Percentiles rank a stretch among this genome's conserved stretches.
Evolutionary conservation across 78 protist species (phyloP).

Genomic region (Chrysochromulina tobinii): DNA sequence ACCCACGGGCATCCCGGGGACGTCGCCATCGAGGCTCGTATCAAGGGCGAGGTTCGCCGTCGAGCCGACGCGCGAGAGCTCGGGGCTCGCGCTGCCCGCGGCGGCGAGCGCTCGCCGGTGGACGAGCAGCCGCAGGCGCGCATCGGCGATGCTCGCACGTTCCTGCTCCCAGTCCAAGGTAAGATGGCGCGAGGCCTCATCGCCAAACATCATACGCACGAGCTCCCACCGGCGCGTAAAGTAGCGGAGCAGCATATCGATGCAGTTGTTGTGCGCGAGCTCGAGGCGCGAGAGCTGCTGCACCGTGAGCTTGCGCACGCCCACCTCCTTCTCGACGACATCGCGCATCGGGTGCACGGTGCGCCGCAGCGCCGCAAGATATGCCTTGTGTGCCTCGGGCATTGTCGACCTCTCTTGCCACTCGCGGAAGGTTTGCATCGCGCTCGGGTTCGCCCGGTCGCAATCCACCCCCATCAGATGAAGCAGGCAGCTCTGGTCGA

Average conservation of each 20-base stretch:
- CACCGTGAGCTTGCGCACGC: not conserved
- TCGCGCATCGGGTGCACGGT: not conserved
- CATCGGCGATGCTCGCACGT: not conserved
- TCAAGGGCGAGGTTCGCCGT: too few species aligned
- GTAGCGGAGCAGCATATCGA: constrained; percentile 8
- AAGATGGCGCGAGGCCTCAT: not conserved
- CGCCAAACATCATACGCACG: not conserved
- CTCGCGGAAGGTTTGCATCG: not conserved
- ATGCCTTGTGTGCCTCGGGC: not conserved
- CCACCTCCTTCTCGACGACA: not conserved
- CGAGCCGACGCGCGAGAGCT: too few species aligned
- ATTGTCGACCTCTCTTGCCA: not conserved
- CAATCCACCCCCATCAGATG: not conserved
- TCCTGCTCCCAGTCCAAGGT: not conserved
- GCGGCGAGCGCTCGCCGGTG: not conserved
- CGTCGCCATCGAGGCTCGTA: too few species aligned
- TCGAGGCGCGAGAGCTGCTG: not conserved
- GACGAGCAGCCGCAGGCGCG: constrained; percentile 10
- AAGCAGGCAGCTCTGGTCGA: not conserved
- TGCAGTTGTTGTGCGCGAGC: constrained; percentile 12
- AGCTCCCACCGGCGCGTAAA: not conserved
- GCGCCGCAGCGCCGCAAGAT: not conserved
- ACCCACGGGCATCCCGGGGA: too few species aligned
- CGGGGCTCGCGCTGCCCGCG: too few species aligned
- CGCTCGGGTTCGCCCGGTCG: not conserved